Evolutionary conservation across 371 early-diverging fungal genomes (phyloP).

Genomic region (Nematocida major): DNA sequence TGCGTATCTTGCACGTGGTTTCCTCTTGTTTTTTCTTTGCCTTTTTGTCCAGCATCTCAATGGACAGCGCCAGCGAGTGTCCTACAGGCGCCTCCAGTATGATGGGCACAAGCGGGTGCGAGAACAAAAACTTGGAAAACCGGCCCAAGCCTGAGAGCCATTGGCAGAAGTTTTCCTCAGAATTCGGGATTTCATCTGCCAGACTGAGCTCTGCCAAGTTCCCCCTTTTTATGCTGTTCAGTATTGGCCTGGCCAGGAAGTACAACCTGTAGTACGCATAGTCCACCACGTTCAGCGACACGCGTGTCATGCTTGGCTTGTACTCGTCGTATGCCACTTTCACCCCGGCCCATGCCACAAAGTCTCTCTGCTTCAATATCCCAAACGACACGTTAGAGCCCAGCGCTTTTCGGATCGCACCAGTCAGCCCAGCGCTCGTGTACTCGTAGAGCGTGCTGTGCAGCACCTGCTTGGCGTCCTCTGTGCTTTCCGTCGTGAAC

Average conservation of each 20-base stretch:
- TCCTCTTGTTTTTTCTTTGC: slow-evolving; percentile 9
- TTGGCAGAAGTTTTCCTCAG: slow-evolving; percentile 14
- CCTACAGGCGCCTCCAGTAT: slow-evolving; percentile 5
- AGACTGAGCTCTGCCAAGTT: neutral
- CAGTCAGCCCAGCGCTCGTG: neutral
- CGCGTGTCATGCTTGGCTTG: neutral
- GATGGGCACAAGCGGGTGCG: slow-evolving; percentile 3
- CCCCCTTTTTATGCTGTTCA: slow-evolving; percentile 3
- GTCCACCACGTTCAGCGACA: neutral
- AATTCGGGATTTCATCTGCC: neutral
- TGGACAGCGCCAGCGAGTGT: neutral
- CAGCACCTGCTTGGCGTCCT: neutral
- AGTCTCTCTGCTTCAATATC: neutral
- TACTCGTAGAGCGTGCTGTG: neutral
- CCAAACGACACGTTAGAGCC: slow-evolving; percentile 13
- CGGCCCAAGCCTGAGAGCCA: slow-evolving; percentile 20
- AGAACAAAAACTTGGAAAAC: neutral
- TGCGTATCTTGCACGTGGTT: slow-evolving; percentile 13
- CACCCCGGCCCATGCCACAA: neutral
- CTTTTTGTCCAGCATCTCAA: neutral
- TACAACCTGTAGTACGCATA: slow-evolving; percentile 7
- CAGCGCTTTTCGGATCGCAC: neutral
- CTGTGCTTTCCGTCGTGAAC: neutral
- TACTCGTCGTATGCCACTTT: neutral
- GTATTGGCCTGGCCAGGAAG: neutral